Percentiles rank a stretch among this genome's conserved stretches.
Conservation (phyloP, 2,329 filamentous ascomycete species). For the Monosporascus sp. region DNA sequence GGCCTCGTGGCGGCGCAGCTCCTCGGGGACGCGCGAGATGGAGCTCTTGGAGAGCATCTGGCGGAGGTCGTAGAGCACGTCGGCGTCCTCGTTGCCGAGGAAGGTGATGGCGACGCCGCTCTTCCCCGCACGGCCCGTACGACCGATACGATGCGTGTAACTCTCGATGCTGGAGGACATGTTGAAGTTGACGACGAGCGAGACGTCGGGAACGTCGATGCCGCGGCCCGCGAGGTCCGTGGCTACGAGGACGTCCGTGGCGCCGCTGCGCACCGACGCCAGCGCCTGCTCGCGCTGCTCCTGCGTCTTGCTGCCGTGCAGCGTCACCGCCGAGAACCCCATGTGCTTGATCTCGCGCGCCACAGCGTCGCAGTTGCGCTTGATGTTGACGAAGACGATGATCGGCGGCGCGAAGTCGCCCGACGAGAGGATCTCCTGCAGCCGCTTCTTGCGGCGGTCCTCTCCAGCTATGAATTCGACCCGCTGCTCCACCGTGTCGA, state of each 20-base stretch:
- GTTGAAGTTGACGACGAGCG: slow-evolving; percentile 96
- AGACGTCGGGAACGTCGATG: slow-evolving; percentile 95
- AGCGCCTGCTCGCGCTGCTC: slow-evolving; percentile 95
- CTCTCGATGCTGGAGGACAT: slow-evolving; percentile 91
- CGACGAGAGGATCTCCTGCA: slow-evolving; percentile 81
- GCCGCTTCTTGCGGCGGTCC: slow-evolving; percentile 92
- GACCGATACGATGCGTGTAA: slow-evolving; percentile 94
- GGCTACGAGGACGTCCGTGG: slow-evolving; percentile 83
- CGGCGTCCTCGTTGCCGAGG: slow-evolving; percentile 80
- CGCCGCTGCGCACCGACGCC: slow-evolving; percentile 72
- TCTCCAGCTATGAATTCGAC: slow-evolving; percentile 88
- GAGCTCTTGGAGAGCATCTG: slow-evolving; percentile 91
- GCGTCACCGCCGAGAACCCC: slow-evolving; percentile 82
- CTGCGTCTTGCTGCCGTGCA: slow-evolving; percentile 95
- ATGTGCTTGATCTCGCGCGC: slow-evolving; percentile 90
- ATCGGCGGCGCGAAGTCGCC: slow-evolving; percentile 81
- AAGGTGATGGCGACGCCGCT: slow-evolving; percentile 95
- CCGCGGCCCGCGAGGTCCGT: slow-evolving; percentile 93
- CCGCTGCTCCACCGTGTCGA: slow-evolving; percentile 95
- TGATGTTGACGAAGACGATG: slow-evolving; percentile 99
- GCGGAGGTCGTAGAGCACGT: slow-evolving; percentile 89
- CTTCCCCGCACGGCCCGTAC: slow-evolving; percentile 96
- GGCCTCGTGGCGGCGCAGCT: slow-evolving; percentile 80
- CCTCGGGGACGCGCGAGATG: slow-evolving; percentile 85
- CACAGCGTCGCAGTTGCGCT: slow-evolving; percentile 94